Evolutionary conservation across 2,329 filamentous ascomycete genomes (phyloP).

Genomic region (Xylaria hypoxylon): DNA sequence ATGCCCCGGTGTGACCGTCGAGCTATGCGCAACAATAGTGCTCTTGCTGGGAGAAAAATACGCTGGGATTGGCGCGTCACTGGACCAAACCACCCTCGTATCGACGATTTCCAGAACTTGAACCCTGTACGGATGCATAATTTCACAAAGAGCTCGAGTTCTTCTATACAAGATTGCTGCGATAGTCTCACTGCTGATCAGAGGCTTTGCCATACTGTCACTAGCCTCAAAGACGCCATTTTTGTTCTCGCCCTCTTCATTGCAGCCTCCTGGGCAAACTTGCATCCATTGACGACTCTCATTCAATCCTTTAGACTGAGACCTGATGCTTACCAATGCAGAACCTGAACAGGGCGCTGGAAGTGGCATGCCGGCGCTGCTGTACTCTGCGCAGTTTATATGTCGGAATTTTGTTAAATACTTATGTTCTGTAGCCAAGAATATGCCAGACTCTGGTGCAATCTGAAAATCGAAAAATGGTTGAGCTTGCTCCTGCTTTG

Average conservation of each 20-base stretch:
- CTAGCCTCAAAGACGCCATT: background rate
- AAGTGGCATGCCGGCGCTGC: background rate
- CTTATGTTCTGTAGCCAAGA: background rate
- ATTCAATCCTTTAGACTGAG: background rate
- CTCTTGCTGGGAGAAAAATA: conserved; percentile 6
- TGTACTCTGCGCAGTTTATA: background rate
- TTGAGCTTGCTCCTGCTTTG: background rate
- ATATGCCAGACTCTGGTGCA: background rate
- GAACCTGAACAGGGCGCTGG: background rate
- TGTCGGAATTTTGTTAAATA: background rate
- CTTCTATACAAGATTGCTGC: background rate
- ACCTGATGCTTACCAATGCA: background rate
- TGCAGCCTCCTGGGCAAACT: conserved; percentile 22
- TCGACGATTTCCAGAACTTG: background rate
- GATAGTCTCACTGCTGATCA: background rate
- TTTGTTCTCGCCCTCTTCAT: background rate
- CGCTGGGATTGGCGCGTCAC: conserved; percentile 2
- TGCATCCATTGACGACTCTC: background rate
- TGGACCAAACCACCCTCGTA: background rate
- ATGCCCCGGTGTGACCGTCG: conserved; percentile 4
- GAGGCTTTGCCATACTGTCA: background rate
- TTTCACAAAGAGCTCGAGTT: background rate
- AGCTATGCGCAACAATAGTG: conserved; percentile 5
- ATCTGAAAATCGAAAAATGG: background rate
- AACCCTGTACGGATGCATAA: background rate